phyloP scores from a whole-genome alignment of 768 basidiomycete species.

The Leccinum longicurvipes region DNA sequence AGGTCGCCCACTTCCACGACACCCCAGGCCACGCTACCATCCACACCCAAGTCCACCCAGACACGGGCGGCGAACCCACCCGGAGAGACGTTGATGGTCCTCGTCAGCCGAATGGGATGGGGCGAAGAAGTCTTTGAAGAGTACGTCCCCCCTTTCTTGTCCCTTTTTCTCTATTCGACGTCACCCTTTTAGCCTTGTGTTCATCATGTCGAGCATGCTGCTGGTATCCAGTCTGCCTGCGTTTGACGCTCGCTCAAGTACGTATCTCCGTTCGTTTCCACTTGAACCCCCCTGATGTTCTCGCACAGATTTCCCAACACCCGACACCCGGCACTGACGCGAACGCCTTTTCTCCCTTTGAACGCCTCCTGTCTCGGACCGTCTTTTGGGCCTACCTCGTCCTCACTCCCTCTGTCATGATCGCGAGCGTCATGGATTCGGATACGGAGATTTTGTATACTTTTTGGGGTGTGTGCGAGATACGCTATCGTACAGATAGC shows the following conservation, averaged over 20 bases:
- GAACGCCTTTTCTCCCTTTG: slow-evolving; percentile 47
- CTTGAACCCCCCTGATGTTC: neutral
- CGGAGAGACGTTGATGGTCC: slow-evolving; percentile 69
- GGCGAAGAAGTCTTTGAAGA: slow-evolving; percentile 58
- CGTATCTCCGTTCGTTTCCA: neutral
- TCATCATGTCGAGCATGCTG: slow-evolving; percentile 80
- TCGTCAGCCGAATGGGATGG: slow-evolving; percentile 50
- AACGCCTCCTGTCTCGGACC: slow-evolving; percentile 84
- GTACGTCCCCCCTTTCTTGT: slow-evolving; percentile 53
- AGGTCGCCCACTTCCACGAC: neutral
- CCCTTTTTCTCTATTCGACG: neutral
- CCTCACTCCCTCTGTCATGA: slow-evolving; percentile 82
- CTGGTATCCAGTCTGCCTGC: slow-evolving; percentile 84
- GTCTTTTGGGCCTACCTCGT: slow-evolving; percentile 93
- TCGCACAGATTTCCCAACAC: slow-evolving; percentile 22
- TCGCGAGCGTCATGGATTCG: slow-evolving; percentile 50
- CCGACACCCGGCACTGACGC: neutral
- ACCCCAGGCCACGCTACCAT: neutral
- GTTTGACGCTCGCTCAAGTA: slow-evolving; percentile 60
- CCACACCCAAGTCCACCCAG: neutral
- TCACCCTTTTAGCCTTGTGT: slow-evolving; percentile 55
- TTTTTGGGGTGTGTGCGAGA: neutral
- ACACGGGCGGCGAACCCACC: slow-evolving; percentile 21
- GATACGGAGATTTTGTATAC: neutral
- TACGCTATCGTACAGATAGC: neutral